Conservation (phyloP, 164 flowering plant genomes). For the Hamamelis virginiana region DNA sequence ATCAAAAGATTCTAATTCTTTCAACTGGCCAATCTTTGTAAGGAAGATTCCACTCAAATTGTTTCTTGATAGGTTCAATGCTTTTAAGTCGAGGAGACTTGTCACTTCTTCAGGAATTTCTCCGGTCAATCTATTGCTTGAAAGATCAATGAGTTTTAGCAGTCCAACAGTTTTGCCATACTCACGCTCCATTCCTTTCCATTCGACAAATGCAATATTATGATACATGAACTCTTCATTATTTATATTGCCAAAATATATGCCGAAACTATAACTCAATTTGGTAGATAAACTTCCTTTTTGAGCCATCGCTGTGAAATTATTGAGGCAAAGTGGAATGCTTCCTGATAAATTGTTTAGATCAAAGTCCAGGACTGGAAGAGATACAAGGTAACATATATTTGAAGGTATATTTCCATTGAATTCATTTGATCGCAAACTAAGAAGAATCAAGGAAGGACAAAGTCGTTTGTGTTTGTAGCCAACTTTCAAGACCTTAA, state of each 20-base stretch:
- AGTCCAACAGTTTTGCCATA: neutral
- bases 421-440: too few relatives aligned
- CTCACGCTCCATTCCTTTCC: neutral
- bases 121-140: slow-evolving; percentile 11
- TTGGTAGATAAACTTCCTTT: too few relatives aligned
- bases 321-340: slow-evolving; percentile 5
- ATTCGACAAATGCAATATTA: neutral
- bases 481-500: slow-evolving; percentile 3
- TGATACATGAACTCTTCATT: too few relatives aligned
- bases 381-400: neutral
- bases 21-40: slow-evolving; percentile 3
- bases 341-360: slow-evolving; percentile 4
- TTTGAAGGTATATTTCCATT: slow-evolving; percentile 9
- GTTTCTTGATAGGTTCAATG: slow-evolving; percentile 24
- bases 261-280: too few relatives aligned
- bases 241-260: too few relatives aligned
- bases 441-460: too few relatives aligned
- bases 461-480: too few relatives aligned
- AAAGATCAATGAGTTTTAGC: neutral
- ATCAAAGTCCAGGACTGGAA: slow-evolving; percentile 9
- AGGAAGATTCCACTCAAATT: slow-evolving; percentile 20
- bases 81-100: neutral
- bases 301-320: too few relatives aligned
- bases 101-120: slow-evolving; percentile 4
- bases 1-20: slow-evolving; percentile 14